Evolutionary conservation across 805 yeast genomes (phyloP).

Genomic region (Ogataea ganodermae): DNA sequence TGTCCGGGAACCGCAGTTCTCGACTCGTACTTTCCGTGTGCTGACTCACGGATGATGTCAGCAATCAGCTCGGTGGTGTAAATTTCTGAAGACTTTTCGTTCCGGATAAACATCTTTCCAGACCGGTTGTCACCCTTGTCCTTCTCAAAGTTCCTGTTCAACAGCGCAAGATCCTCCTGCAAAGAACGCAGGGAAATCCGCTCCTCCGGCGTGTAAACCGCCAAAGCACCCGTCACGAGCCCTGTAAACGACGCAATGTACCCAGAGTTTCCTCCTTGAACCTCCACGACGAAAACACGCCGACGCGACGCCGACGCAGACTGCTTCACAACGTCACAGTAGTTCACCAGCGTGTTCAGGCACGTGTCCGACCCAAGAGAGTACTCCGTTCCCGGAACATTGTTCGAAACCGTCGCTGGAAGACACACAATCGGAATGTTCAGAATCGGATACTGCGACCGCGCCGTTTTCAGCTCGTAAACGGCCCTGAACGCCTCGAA

Average conservation of each 20-base stretch:
- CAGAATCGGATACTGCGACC: slow-evolving; percentile 82
- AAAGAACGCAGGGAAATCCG: slow-evolving; percentile 68
- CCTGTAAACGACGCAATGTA: slow-evolving; percentile 86
- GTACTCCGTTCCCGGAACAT: slow-evolving; percentile 98
- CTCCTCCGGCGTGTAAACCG: slow-evolving; percentile 88
- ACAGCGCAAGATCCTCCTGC: slow-evolving; percentile 70
- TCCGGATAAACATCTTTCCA: slow-evolving; percentile 84
- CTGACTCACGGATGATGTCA: slow-evolving; percentile 72
- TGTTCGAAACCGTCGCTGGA: slow-evolving; percentile 96
- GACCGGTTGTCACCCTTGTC: slow-evolving; percentile 81
- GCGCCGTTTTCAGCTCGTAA: slow-evolving; percentile 76
- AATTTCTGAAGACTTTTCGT: slow-evolving; percentile 79
- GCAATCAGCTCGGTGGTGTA: slow-evolving; percentile 83
- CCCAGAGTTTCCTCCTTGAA: slow-evolving; percentile 97
- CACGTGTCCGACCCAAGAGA: slow-evolving; percentile 96
- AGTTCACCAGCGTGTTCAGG: slow-evolving; percentile 82
- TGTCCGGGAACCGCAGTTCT: slow-evolving; percentile 98
- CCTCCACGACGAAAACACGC: slow-evolving; percentile 94
- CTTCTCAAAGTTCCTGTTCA: slow-evolving; percentile 65
- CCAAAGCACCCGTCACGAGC: slow-evolving; percentile 87
- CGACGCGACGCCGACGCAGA: slow-evolving; percentile 93
- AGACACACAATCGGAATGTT: slow-evolving; percentile 91
- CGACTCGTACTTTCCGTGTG: slow-evolving; percentile 77
- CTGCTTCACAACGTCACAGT: slow-evolving; percentile 94
- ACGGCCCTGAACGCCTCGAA: slow-evolving; percentile 93